A percentile compares a stretch with the other conserved stretches of the same genome.
Evolutionary conservation across 2,329 filamentous ascomycete species (phyloP).

Genomic region (Beauveria varroae): DNA sequence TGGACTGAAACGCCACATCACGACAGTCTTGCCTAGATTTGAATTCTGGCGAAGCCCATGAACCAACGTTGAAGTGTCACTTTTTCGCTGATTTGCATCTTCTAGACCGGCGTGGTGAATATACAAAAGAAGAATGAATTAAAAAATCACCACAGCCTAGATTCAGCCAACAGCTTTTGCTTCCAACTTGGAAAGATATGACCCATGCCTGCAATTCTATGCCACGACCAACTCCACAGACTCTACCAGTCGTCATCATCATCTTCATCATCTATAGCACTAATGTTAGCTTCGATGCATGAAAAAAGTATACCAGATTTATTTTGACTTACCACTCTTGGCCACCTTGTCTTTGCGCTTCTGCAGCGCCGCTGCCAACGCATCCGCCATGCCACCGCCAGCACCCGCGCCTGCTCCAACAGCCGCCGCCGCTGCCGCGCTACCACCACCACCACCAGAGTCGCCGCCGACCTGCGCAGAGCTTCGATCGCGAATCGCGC

Average conservation of each 20-base stretch:
- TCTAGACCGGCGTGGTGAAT: slow-evolving; percentile 4
- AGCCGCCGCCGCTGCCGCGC: slow-evolving; percentile 42
- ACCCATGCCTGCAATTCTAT: not conserved
- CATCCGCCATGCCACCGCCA: slow-evolving; percentile 67
- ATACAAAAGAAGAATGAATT: not conserved
- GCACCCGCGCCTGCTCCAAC: slow-evolving; percentile 38
- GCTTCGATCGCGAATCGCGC: slow-evolving; percentile 65
- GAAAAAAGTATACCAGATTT: not conserved
- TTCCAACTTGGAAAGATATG: not conserved
- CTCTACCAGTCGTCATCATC: slow-evolving; percentile 67
- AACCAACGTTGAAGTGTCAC: not conserved
- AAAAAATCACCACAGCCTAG: not conserved
- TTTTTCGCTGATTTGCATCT: not conserved
- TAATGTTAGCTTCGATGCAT: slow-evolving; percentile 12
- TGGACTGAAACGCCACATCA: too few relatives aligned
- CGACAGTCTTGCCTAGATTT: too few relatives aligned
- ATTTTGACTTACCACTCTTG: slow-evolving; percentile 73
- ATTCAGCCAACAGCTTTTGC: not conserved
- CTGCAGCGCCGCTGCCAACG: slow-evolving; percentile 67
- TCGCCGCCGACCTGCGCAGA: slow-evolving; percentile 48
- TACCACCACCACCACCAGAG: slow-evolving; percentile 42
- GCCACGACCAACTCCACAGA: not conserved
- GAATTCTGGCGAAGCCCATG: too few relatives aligned
- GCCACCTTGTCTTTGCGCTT: slow-evolving; percentile 91
- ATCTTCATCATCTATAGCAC: slow-evolving; percentile 59